A percentile compares a stretch with the other conserved stretches of the same genome.
phyloP scores from a whole-genome alignment of 2,329 filamentous ascomycete genomes.

The Colletotrichum tamarilloi region DNA sequence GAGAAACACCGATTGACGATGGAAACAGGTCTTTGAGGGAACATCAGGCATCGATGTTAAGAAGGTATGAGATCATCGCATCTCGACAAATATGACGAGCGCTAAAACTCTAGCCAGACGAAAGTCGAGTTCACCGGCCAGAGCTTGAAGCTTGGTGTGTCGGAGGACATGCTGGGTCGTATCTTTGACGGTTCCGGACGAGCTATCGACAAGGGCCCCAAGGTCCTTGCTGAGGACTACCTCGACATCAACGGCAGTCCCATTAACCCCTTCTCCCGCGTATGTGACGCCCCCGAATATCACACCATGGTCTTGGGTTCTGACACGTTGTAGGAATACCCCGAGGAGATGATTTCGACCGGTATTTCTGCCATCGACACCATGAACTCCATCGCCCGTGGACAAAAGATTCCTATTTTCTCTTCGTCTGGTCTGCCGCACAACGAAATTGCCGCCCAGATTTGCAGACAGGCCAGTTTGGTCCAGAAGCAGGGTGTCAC shows the following conservation, averaged over 20 bases:
- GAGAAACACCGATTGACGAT: constrained; percentile 41
- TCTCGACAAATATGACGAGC: constrained; percentile 11
- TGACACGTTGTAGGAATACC: constrained; percentile 78
- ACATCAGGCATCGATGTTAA: constrained; percentile 98
- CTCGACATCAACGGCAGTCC: constrained; percentile 99
- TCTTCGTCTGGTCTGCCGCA: constrained; percentile 97
- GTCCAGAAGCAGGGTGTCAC: constrained; percentile 82
- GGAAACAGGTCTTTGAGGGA: constrained; percentile 89
- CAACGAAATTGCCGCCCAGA: constrained; percentile 99
- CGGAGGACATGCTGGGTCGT: constrained; percentile 99
- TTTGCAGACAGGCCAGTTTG: constrained; percentile 95
- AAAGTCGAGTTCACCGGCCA: constrained; percentile 97
- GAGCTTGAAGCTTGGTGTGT: constrained; percentile 98
- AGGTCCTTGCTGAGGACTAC: constrained; percentile 97
- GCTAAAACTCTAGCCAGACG: constrained; percentile 67
- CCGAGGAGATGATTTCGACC: constrained; percentile 99
- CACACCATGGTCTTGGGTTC: constrained; percentile 10
- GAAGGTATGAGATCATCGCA: constrained; percentile 72
- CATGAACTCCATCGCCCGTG: constrained; percentile 98
- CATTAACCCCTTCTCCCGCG: constrained; percentile 97
- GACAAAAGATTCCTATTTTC: constrained; percentile 99
- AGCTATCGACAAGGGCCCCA: constrained; percentile 98
- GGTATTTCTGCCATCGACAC: constrained; percentile 99
- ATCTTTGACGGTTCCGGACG: constrained; percentile 98
- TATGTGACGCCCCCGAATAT: constrained; percentile 54